A percentile compares a stretch with the other conserved stretches of the same genome.
phyloP scores from a whole-genome alignment of 225 moss, liverwort and hornwort genomes.

The Polytrichum commune region DNA sequence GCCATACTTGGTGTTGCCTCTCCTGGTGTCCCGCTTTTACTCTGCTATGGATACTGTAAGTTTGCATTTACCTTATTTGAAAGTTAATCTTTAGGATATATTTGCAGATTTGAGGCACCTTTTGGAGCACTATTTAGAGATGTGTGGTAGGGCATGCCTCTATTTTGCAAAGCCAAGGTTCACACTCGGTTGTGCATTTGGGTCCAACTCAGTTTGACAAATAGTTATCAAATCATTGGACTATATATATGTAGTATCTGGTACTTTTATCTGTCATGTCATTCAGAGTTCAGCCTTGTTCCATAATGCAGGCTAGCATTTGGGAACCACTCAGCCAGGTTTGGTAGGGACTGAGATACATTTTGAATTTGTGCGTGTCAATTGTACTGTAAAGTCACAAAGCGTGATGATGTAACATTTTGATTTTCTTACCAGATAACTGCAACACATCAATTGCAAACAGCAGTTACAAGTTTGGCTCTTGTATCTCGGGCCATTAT shows the following conservation, averaged over 20 bases:
- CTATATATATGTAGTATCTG: too few species aligned
- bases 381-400: too few species aligned
- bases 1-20: slow-evolving; percentile 90
- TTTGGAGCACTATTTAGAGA: neutral
- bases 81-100: too few species aligned
- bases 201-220: too few species aligned
- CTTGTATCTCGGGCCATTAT: slow-evolving; percentile 89
- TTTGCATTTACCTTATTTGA: neutral
- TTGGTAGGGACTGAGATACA: slow-evolving; percentile 6
- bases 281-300: too few species aligned
- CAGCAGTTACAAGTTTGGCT: slow-evolving; percentile 94
- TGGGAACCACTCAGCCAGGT: too few species aligned
- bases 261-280: too few species aligned
- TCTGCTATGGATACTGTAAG: slow-evolving; percentile 92
- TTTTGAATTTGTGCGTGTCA: neutral
- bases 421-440: slow-evolving; percentile 57
- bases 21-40: slow-evolving; percentile 87
- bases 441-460: slow-evolving; percentile 97
- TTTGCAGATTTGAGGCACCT: neutral
- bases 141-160: neutral
- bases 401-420: too few species aligned
- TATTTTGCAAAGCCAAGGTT: neutral
- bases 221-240: too few species aligned
- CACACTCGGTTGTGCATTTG: neutral
- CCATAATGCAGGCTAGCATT: too few species aligned